Evolutionary conservation across 106 monocot species (phyloP), one percentile per base, ranked within the genome.

Genomic region (Alisma plantagoaquatica): DNA sequence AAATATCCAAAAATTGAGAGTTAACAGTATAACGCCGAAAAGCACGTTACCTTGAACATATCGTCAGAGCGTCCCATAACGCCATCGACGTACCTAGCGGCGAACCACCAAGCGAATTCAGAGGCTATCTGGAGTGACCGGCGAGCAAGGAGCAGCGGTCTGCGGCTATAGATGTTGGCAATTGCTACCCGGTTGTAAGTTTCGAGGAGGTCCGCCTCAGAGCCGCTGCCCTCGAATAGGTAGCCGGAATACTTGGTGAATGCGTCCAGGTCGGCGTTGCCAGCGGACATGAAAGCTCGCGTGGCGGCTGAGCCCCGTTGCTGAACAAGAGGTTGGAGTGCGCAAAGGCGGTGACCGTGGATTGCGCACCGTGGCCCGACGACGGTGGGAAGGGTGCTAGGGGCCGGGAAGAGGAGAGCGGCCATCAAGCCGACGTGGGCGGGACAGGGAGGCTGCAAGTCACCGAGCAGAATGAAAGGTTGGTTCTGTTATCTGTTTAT

Each of bases 231-330:
- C 57, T 84, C 73, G 73, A 96, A 96, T 16, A 96, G 65, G 54
- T 96, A 96, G 0, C 96, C 96, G 1, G 89, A 96, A 68, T 81
- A 96, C 57, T 78, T 81, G 19, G 96, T 89, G 78, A 96, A 96
- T 11, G 88, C 75, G 57, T 96, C 96, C 31, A 71, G 67, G 25
- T 77, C 70, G 67, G 28, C 73, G 17, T 26, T 45, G 38, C 29
- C 44, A 1, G 18, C 51, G 0, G 20, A n/a, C 27, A 23, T 10
- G n/a, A 26, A 10, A 15, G 59, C 59, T 15, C 17, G 7, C 2
- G 44, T 43, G 23, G 45, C 4, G 45, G 45, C 14, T 14, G 14
- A 7, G 9, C 5, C 9, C 35, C 35, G 35, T 14, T 14, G 35
- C 9, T 3, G 57, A 3, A 27, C 24, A 14, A 11, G 2, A 6